phyloP scores from a whole-genome alignment of 2,329 filamentous ascomycete genomes.

The Albophoma yamanashiensis region DNA sequence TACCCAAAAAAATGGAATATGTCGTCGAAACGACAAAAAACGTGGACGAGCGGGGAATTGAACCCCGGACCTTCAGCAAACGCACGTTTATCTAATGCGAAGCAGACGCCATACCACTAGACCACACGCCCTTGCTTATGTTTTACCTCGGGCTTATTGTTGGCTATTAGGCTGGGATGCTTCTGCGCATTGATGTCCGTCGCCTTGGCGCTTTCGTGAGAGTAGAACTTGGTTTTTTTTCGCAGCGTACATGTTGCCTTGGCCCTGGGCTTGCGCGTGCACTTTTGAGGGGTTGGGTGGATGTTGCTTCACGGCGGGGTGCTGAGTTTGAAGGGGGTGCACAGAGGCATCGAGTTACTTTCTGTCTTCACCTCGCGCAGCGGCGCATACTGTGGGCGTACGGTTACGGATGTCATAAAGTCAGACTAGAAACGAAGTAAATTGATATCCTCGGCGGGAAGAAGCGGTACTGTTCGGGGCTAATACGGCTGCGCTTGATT shows the following conservation, averaged over 20 bases:
- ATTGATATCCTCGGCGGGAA: neutral
- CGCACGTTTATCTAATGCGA: conserved; percentile 8
- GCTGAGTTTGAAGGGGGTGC: neutral
- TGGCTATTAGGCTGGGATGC: neutral
- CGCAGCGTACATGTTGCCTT: neutral
- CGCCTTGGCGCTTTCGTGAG: too few species aligned
- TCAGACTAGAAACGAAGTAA: neutral
- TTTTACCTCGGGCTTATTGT: neutral
- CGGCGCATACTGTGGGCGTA: neutral
- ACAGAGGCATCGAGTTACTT: neutral
- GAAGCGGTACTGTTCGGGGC: neutral
- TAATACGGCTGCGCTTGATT: neutral
- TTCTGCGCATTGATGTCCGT: too few species aligned
- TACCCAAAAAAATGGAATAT: neutral
- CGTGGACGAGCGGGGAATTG: conserved; percentile 14
- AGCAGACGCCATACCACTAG: conserved; percentile 14
- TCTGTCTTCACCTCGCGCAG: neutral
- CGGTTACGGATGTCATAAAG: neutral
- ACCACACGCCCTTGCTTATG: conserved; percentile 10
- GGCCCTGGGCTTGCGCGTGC: neutral
- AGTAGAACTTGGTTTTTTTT: too few species aligned
- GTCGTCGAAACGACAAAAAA: conserved; percentile 1
- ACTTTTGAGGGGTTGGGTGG: neutral
- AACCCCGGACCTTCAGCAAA: conserved; percentile 13
- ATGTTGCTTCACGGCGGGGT: neutral